Base-by-base conservation (phyloP, 2,329 filamentous ascomycete species). In the Hawksworthiomyces lignivorus region DNA sequence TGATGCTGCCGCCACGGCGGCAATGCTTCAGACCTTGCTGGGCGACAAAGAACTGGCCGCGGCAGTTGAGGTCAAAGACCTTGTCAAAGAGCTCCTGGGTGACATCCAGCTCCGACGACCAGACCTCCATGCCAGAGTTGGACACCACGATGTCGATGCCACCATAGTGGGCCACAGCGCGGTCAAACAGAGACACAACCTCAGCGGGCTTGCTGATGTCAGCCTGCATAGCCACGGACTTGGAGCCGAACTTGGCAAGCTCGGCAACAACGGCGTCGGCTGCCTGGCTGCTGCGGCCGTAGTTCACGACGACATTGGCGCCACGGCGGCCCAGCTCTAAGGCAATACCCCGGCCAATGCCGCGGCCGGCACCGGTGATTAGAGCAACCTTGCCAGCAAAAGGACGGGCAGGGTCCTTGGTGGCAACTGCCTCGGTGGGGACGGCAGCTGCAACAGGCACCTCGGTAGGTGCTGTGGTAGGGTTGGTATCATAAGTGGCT, bases 21-120 rank as follows among this genome's bases (percentile, higher is more conserved):
- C 85, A 73, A 63, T 85, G 68, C 64, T 81, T 81, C 62, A 83
- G 82, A 7, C 77, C 84, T 44, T 84, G 78, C 64, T 86, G 81
- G 17, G 82, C 83, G 39, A 87, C 82, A 60, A 87, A 87, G 69
- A 87, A 87, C 63, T 87, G 80, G 35, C 79, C 81, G 30, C 79
- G 70, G 46, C 77, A 72, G 66, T 85, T 85, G 54, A 85, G 68
- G 66, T 77, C 77, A 67, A 85, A 84, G 51, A 84, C 79, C 52
- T 78, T 70, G 62, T 84, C 80, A 63, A 77, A 85, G 51, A 83
- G 80, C 64, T 82, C 80, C 57, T 79, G 75, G 5, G 76, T 75
- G 27, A 85, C 78, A 49, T 84, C 78, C 56, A 80, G 75, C 51
- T 81, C 79, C 60, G 79, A 73, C 57, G 80, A 80, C 77, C 80